Evolutionary conservation across 78 protist species (phyloP).

Genomic region (Planoprotostelium fungivorum): DNA sequence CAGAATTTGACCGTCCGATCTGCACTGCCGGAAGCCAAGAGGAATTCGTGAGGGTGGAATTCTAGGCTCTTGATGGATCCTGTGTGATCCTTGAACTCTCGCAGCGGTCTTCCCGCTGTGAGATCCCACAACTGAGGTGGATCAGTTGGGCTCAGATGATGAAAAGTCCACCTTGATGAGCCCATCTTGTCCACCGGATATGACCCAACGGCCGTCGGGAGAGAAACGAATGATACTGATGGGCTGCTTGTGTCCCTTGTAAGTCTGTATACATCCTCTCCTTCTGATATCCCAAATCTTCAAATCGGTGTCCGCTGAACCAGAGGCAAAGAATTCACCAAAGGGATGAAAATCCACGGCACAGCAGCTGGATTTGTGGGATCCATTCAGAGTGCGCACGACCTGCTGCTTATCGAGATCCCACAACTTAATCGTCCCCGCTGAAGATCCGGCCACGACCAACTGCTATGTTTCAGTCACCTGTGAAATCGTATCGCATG

Average conservation of each 20-base stretch:
- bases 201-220: constrained; percentile 66
- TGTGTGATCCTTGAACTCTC: neutral
- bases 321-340: constrained; percentile 57
- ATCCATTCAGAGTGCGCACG: constrained; percentile 26
- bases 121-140: constrained; percentile 50
- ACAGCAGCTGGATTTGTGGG: constrained; percentile 24
- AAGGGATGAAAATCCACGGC: constrained; percentile 55
- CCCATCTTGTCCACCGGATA: constrained; percentile 9
- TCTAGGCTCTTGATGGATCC: constrained; percentile 6
- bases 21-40: constrained; percentile 14
- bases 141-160: neutral
- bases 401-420: constrained; percentile 39
- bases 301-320: constrained; percentile 31
- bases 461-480: constrained; percentile 10
- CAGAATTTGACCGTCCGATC: constrained; percentile 23
- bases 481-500: no score
- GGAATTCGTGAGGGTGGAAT: constrained; percentile 51
- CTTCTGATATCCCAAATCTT: constrained; percentile 47
- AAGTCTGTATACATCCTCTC: constrained; percentile 39
- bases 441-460: constrained; percentile 33
- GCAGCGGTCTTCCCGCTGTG: constrained; percentile 31
- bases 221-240: constrained; percentile 11
- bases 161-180: neutral
- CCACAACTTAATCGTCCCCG: constrained; percentile 60
- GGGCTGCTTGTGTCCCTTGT: constrained; percentile 25